Base-by-base conservation (phyloP, 192 early-diverging fungal species). In the Dissophora ornata region DNA sequence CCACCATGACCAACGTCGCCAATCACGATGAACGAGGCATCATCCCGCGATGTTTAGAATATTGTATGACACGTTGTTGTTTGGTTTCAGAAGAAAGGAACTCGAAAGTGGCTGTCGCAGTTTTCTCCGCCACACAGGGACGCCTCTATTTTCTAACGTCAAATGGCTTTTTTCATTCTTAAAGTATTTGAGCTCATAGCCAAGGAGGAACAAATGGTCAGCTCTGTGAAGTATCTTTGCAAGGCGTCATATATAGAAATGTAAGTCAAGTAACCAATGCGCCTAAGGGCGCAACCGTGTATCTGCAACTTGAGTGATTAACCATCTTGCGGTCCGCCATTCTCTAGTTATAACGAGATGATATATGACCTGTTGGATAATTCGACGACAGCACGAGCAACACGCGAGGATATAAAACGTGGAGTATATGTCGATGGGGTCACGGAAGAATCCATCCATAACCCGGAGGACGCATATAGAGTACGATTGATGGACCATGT, bases 191-290 rank as follows among this genome's bases (percentile, higher is more conserved):
- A 69, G 10, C 67, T 84, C 18, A 90, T 89, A 21, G 80, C 81
- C 4, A 68, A 82, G 26, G 81, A 82, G 57, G 83, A 88, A 50
- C 74, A 85, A 47, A 79, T 71, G 40, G 61, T 67, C 36, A 82
- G 74, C 11, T 86, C 69, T 19, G 81, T 86, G 79, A 88, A 83
- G 80, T 94, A 86, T 84, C 81, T 90, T 41, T 96, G 95, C 74
- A 86, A 90, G 40, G 95, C 93, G 8, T 95, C 94, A 0, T 96
- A 95, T 62, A 90, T 97, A 51, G 95, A 97, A 59, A 96, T 96
- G 73, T 77, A 57, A 33, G 64, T 9, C 7, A 6, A 6, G 7
- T 53, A n/a, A n/a, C n/a, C n/a, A n/a, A n/a, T n/a, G n/a, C n/a
- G n/a, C n/a, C n/a, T n/a, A n/a, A n/a, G n/a, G n/a, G n/a, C n/a